phyloP scores from a whole-genome alignment of 2,329 filamentous ascomycete genomes.

The Aspergillus tubingensis region DNA sequence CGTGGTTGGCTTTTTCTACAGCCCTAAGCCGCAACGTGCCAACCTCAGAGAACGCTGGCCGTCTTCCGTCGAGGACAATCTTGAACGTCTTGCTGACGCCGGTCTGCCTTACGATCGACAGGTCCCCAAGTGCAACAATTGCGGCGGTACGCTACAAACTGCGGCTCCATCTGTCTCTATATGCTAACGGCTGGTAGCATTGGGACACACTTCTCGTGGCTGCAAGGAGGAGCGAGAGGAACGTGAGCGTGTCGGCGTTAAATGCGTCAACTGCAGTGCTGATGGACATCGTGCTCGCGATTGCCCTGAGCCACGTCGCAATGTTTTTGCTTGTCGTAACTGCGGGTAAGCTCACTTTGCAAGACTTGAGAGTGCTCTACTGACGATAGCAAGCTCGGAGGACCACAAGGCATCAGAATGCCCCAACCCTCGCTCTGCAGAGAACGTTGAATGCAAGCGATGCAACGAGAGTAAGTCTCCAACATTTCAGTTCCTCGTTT shows the following conservation, averaged over 20 bases:
- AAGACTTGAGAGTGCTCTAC: background rate
- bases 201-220: constrained; percentile 50
- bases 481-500: background rate
- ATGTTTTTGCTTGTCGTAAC: constrained; percentile 53
- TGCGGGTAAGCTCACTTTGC: constrained; percentile 45
- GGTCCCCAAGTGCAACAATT: constrained; percentile 55
- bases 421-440: constrained; percentile 47
- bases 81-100: constrained; percentile 53
- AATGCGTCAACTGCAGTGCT: constrained; percentile 53
- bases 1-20: constrained; percentile 53
- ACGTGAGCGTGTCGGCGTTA: constrained; percentile 47
- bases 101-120: constrained; percentile 54
- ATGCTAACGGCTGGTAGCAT: constrained; percentile 33
- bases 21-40: constrained; percentile 49
- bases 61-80: constrained; percentile 50
- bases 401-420: constrained; percentile 54
- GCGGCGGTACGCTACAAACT: constrained; percentile 42
- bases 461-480: constrained; percentile 42
- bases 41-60: constrained; percentile 54
- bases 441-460: constrained; percentile 48
- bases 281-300: constrained; percentile 53
- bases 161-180: background rate
- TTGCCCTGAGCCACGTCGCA: constrained; percentile 42
- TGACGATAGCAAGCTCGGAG: constrained; percentile 34
- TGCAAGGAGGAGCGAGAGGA: constrained; percentile 52